A percentile compares a stretch with the other conserved stretches of the same genome.
phyloP scores from a whole-genome alignment of 306 rosid genomes.

The Albizia julibrissin region DNA sequence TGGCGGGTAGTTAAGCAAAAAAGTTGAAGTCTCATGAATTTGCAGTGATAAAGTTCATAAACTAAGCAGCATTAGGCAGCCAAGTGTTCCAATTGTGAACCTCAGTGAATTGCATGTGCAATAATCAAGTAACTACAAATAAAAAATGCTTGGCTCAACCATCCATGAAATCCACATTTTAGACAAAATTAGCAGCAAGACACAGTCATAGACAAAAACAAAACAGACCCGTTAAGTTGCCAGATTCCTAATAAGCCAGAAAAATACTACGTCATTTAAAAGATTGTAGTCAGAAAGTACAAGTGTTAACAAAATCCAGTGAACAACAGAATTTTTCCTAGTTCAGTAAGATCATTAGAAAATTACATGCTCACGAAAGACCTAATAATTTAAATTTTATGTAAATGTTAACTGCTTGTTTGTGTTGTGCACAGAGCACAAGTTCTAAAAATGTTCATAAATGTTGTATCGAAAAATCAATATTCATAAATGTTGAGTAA shows the following conservation, averaged over 20 bases:
- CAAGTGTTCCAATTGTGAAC: neutral
- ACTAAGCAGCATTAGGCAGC: constrained; percentile 4
- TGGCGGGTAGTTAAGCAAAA: neutral
- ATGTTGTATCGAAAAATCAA: neutral
- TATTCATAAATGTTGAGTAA: neutral
- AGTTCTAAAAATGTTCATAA: neutral
- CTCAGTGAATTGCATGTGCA: constrained; percentile 7
- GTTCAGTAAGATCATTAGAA: neutral
- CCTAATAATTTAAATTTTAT: constrained; percentile 5
- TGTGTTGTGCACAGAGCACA: neutral
- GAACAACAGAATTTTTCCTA: neutral
- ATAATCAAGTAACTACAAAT: neutral
- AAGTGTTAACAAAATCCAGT: neutral
- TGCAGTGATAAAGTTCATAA: neutral
- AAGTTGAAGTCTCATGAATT: neutral
- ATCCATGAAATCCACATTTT: neutral
- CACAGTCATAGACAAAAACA: neutral
- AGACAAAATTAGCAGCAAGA: constrained; percentile 3
- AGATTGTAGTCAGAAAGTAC: neutral
- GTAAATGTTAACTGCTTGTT: neutral
- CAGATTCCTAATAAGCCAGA: neutral
- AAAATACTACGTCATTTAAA: neutral
- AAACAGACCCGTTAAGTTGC: neutral
- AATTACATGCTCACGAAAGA: neutral
- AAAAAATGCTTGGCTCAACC: neutral